These are phyloP conservation scores for Salvia hispanica DNA, from an alignment of 257 asterid species.

Conservation along the genomic window DNA sequence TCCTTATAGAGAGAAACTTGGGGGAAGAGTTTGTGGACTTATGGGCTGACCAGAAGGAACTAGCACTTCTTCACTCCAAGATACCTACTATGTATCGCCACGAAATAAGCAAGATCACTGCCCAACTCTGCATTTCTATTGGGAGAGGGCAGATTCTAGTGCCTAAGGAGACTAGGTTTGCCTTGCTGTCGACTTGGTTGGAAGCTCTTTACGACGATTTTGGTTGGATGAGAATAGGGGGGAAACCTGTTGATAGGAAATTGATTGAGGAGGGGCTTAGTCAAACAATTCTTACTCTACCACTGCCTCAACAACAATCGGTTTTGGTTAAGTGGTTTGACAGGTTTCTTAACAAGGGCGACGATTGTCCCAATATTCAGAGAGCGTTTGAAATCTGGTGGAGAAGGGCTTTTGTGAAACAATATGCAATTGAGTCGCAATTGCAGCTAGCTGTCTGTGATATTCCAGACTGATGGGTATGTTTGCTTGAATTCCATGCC, in stretches of 20 bases:
- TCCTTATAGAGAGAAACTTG: constrained; percentile 61
- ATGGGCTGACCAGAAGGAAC: constrained; percentile 94
- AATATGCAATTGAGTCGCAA: constrained; percentile 51
- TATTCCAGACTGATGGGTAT: constrained; percentile 48
- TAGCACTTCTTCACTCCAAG: constrained; percentile 76
- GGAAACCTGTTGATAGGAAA: constrained; percentile 70
- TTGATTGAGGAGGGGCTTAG: constrained; percentile 81
- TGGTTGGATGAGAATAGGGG: constrained; percentile 79
- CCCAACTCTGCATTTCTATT: constrained; percentile 76
- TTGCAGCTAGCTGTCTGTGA: constrained; percentile 70
- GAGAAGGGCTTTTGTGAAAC: constrained; percentile 85
- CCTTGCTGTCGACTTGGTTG: constrained; percentile 80
- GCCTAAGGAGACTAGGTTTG: constrained; percentile 61
- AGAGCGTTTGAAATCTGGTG: constrained; percentile 94
- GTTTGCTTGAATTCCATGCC: constrained; percentile 27
- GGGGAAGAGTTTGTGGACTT: constrained; percentile 79
- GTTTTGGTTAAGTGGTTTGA: constrained; percentile 79
- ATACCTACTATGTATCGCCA: constrained; percentile 79
- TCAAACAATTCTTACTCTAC: constrained; percentile 75
- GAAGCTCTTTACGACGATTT: constrained; percentile 88
- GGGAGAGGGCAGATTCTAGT: constrained; percentile 76
- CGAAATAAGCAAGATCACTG: constrained; percentile 85
- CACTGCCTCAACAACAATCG: constrained; percentile 70
- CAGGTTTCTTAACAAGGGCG: constrained; percentile 78
- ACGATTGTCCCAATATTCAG: constrained; percentile 90